phyloP scores from a whole-genome alignment of 345 rosid genomes.

The Physaria fendleri region DNA sequence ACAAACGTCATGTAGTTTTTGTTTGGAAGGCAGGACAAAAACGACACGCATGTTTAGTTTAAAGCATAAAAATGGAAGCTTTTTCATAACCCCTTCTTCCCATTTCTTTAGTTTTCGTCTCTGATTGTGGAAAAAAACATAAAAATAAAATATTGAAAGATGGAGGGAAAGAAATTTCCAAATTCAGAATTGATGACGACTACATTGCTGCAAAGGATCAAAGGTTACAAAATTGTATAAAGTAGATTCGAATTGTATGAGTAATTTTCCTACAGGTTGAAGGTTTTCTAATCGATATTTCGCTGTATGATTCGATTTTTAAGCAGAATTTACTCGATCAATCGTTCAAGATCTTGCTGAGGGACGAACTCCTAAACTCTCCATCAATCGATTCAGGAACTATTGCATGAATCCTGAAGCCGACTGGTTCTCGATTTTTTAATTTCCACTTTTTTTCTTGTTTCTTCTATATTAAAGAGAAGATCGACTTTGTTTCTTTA shows the following conservation, averaged over 20 bases:
- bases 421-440: constrained; percentile 40
- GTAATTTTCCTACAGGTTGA: background rate
- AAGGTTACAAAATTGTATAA: constrained; percentile 33
- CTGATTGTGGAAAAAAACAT: background rate
- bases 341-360: constrained; percentile 42
- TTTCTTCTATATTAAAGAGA: background rate
- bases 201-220: constrained; percentile 45
- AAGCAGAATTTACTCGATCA: constrained; percentile 54
- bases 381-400: constrained; percentile 51
- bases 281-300: background rate
- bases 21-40: too few species aligned
- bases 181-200: constrained; percentile 19
- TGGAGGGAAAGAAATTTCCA: constrained; percentile 61
- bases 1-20: too few species aligned
- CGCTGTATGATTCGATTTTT: background rate
- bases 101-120: constrained; percentile 1
- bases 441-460: background rate
- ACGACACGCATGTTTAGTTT: constrained; percentile 12
- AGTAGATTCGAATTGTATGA: background rate
- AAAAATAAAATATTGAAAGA: too few species aligned
- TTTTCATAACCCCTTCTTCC: background rate
- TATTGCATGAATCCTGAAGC: constrained; percentile 45
- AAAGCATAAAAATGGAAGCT: constrained; percentile 6
- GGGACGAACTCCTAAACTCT: constrained; percentile 45
- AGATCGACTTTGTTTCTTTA: background rate